phyloP scores from a whole-genome alignment of 768 basidiomycete genomes.

The Macrocybe gigantea region DNA sequence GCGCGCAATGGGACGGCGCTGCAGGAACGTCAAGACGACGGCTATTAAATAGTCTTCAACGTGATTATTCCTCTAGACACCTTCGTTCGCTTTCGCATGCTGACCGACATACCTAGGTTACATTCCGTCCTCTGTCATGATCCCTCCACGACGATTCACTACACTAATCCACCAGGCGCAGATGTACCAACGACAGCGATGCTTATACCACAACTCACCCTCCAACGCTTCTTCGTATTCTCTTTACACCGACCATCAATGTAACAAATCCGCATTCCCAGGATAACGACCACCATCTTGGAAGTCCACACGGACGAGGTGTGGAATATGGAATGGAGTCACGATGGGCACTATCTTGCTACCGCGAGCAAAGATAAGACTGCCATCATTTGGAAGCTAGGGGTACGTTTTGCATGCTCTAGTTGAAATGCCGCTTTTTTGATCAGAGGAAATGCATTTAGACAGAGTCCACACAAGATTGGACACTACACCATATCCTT shows the following conservation, averaged over 20 bases:
- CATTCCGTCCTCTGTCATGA: slow-evolving; percentile 89
- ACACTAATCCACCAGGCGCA: slow-evolving; percentile 84
- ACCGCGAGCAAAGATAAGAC: slow-evolving; percentile 84
- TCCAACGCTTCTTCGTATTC: slow-evolving; percentile 56
- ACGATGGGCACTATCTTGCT: slow-evolving; percentile 78
- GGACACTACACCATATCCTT: slow-evolving; percentile 53
- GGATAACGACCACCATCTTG: slow-evolving; percentile 77
- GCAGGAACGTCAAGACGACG: slow-evolving; percentile 69
- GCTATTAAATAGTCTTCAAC: slow-evolving; percentile 76
- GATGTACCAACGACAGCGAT: slow-evolving; percentile 70
- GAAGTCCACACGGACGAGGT: slow-evolving; percentile 90
- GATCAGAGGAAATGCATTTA: slow-evolving; percentile 6
- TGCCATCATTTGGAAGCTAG: slow-evolving; percentile 85
- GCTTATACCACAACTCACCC: slow-evolving; percentile 82
- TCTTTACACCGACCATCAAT: slow-evolving; percentile 84
- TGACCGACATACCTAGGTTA: slow-evolving; percentile 45
- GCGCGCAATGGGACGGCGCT: slow-evolving; percentile 89
- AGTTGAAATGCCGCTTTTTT: slow-evolving; percentile 2
- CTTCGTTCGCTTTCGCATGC: neutral
- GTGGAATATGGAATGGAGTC: slow-evolving; percentile 95
- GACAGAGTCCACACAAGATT: slow-evolving; percentile 42
- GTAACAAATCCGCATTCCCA: slow-evolving; percentile 76
- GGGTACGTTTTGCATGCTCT: slow-evolving; percentile 44
- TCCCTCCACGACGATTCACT: slow-evolving; percentile 84
- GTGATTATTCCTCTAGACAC: slow-evolving; percentile 34